A percentile compares a stretch with the other conserved stretches of the same genome.
Evolutionary conservation across 352 stramenopile genomes (phyloP).

Genomic region (Pythium oligandrum): DNA sequence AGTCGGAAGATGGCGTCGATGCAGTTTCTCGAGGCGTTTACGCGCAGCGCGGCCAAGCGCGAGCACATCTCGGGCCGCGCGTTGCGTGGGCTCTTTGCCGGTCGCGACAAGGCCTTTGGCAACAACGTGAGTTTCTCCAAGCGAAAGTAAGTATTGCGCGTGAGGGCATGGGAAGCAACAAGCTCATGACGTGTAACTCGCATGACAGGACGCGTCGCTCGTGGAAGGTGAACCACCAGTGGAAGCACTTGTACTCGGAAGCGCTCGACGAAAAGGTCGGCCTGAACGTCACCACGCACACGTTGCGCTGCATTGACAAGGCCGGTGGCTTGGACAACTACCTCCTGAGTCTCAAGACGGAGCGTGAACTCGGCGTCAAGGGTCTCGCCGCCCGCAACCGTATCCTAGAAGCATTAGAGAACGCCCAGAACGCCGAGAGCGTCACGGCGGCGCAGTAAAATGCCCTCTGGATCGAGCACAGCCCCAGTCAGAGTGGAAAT

Average conservation of each 20-base stretch:
- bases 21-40: constrained; percentile 54
- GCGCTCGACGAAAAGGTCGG: constrained; percentile 90
- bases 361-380: constrained; percentile 73
- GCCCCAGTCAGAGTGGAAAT: background rate
- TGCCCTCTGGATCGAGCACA: background rate
- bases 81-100: constrained; percentile 89
- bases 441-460: constrained; percentile 14
- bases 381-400: constrained; percentile 52
- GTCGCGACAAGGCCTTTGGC: constrained; percentile 90
- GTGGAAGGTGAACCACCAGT: constrained; percentile 94
- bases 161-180: background rate
- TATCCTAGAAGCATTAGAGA: constrained; percentile 41
- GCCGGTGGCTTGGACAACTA: constrained; percentile 93
- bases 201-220: constrained; percentile 69
- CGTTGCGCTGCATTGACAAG: constrained; percentile 93
- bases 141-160: constrained; percentile 49
- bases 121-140: constrained; percentile 95
- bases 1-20: constrained; percentile 12
- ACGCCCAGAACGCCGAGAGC: constrained; percentile 8
- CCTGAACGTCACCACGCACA: constrained; percentile 91
- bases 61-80: constrained; percentile 75
- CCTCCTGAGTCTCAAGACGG: constrained; percentile 86
- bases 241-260: constrained; percentile 85
- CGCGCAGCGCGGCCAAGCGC: constrained; percentile 47
- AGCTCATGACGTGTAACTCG: background rate